These are phyloP conservation scores for Blastocrithidia nonstop DNA, from an alignment of 208 protist species.

Conservation along the genomic window DNA sequence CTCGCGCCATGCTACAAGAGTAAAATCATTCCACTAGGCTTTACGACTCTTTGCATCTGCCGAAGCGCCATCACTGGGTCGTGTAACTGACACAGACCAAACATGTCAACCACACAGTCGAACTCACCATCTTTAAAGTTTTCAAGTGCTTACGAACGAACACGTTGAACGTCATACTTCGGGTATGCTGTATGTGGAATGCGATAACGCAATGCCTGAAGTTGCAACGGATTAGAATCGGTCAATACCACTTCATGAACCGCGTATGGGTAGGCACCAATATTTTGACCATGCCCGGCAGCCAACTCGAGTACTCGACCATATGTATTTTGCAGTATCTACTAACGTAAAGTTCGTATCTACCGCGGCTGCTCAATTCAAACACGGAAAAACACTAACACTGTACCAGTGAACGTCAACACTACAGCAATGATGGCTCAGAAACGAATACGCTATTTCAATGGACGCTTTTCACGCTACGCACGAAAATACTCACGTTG, in stretches of 20 bases:
- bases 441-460: conserved; percentile 35
- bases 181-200: conserved; percentile 69
- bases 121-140: conserved; percentile 70
- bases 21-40: conserved; percentile 77
- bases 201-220: conserved; percentile 68
- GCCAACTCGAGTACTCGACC: conserved; percentile 76
- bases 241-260: conserved; percentile 77
- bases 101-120: conserved; percentile 86
- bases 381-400: conserved; percentile 56
- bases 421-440: conserved; percentile 17
- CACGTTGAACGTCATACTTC: conserved; percentile 70
- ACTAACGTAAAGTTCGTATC: conserved; percentile 61
- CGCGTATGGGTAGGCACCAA: conserved; percentile 79
- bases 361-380: conserved; percentile 77
- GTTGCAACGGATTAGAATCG: conserved; percentile 74
- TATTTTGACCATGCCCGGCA: conserved; percentile 80
- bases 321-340: conserved; percentile 74
- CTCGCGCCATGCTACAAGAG: conserved; percentile 79
- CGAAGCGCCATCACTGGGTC: conserved; percentile 78
- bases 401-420: conserved; percentile 14
- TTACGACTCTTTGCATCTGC: conserved; percentile 84
- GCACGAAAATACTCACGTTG: conserved; percentile 78
- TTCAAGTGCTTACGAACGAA: conserved; percentile 65
- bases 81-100: conserved; percentile 80
- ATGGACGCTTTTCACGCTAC: conserved; percentile 60